A percentile compares a stretch with the other conserved stretches of the same genome.
Evolutionary conservation across 2,329 filamentous ascomycete genomes (phyloP).

Genomic region (Botrytis pseudocinerea): DNA sequence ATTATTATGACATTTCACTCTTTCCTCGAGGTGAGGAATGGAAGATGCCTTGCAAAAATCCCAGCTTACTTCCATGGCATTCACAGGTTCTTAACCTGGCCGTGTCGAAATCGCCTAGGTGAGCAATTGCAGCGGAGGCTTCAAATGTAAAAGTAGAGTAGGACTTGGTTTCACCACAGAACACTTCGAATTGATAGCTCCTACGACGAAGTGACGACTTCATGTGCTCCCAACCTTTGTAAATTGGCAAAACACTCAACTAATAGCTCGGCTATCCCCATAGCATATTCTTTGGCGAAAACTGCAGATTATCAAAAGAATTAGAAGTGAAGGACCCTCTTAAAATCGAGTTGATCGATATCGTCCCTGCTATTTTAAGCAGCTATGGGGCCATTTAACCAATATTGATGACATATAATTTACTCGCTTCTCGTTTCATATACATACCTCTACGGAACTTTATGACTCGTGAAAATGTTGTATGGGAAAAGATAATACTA

Average conservation of each 20-base stretch:
- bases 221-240: not conserved
- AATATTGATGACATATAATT: not conserved
- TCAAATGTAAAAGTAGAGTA: not conserved
- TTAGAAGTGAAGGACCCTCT: not conserved
- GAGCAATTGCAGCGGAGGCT: not conserved
- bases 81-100: rapidly evolving
- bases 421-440: rapidly evolving
- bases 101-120: not conserved
- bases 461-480: not conserved
- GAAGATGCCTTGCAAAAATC: not conserved
- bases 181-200: not conserved
- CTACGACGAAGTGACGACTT: not conserved
- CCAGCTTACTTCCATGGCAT: not conserved
- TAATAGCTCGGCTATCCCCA: not conserved
- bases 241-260: not conserved
- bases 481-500: not conserved
- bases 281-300: not conserved
- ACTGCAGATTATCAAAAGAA: not conserved
- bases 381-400: not conserved
- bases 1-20: too few species aligned
- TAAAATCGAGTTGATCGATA: not conserved
- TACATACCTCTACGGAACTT: not conserved
- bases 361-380: not conserved
- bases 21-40: not conserved
- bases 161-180: not conserved